Base-by-base conservation (phyloP, 495 filamentous ascomycete genomes). In the Aspergillus incahuasiensis region DNA sequence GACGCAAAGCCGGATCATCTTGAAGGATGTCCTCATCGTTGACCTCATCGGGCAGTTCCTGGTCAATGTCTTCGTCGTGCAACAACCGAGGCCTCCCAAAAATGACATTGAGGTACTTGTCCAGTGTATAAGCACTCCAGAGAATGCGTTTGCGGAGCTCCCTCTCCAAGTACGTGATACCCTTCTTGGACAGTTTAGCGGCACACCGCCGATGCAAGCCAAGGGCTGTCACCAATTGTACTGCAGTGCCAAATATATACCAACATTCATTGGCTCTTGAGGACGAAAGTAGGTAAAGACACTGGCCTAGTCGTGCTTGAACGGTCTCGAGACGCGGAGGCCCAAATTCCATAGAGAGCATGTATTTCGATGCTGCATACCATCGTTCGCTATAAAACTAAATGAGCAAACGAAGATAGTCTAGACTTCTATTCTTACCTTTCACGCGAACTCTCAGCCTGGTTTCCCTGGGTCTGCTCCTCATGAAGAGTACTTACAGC, bases 31-130 rank as follows among this genome's bases (percentile, higher is more conserved):
- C 76, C 19, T 83, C 78, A 56, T 84, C 80, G 44, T 78, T 78
- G 20, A 81, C 72, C 16, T 69, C 63, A 25, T 78, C 71, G 1
- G 82, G 82, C 6, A 79, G 63, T 8, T 77, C 72, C 44, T 84
- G 81, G 46, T 81, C 79, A 39, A 79, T 74, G 43, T 77, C 75
- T 34, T 79, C 79, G 30, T 79, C 74, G 58, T 74, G 75, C 15
- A 82, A 68, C n/a, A 79, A 54, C n/a, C 72, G 61, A 7, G 82
- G 81, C 13, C 80, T 63, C 1, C 82, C 82, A 48, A 80, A 74
- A 61, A 82, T 74, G 41, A 79, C 68, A 52, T 76, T 79, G n/a
- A 84, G 66, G 56, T 84, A 80, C 58, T 77, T 81, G 62, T 84
- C 82, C 13, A 84, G 57, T 22, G 76, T 75, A 57, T 80, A 82